Evolutionary conservation across 192 early-diverging fungal genomes (phyloP).

Genomic region (Cetraspora pellucida): DNA sequence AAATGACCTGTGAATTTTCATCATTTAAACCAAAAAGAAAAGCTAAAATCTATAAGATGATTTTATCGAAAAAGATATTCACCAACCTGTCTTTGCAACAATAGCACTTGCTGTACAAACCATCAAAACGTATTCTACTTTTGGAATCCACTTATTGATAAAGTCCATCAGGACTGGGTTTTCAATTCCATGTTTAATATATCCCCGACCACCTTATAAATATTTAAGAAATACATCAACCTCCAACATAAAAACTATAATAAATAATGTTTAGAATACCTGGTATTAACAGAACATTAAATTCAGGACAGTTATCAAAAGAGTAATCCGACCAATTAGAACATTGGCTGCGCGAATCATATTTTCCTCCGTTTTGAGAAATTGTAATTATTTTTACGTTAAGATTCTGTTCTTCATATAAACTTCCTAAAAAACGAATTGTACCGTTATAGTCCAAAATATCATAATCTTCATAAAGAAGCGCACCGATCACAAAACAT

Average conservation of each 20-base stretch:
- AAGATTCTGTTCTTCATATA: no score
- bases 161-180: not conserved
- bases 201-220: conserved; percentile 3
- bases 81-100: conserved; percentile 41
- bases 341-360: not conserved
- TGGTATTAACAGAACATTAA: conserved; percentile 1
- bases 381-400: not conserved
- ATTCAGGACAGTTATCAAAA: not conserved
- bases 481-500: no score
- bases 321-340: not conserved
- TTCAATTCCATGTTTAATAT: not conserved
- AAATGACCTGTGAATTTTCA: conserved; percentile 36
- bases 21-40: no score
- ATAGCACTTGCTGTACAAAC: conserved; percentile 54
- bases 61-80: no score
- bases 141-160: not conserved
- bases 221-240: not conserved
- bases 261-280: not conserved
- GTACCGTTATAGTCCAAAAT: no score
- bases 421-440: no score
- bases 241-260: not conserved
- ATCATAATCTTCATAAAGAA: no score
- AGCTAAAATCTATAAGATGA: no score
- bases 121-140: not conserved
- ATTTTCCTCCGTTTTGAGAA: not conserved